Evolutionary conservation across 2,329 filamentous ascomycete species (phyloP), one percentile per base, ranked within the genome.

Genomic region (Botrytis fragariae): DNA sequence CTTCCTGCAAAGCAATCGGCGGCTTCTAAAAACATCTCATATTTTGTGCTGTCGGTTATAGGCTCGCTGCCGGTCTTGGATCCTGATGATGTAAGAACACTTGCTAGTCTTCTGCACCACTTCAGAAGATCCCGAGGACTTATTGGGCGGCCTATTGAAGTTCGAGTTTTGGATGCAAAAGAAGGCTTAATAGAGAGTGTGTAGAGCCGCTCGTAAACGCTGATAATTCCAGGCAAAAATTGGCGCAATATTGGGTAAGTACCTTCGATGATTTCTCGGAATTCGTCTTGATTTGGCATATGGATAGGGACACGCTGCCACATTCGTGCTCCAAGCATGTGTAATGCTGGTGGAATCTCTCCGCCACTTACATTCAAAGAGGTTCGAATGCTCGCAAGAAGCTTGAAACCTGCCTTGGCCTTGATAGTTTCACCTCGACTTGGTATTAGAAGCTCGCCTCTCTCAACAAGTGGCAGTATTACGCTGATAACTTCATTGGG

Each of bases 401-500:
- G 91, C 72, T 93, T 91, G 81, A 99, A 99, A 1, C 92, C 93
- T 78, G 90, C 90, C 1, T 93, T 90, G 71, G 96, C 96, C 79
- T 90, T 89, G 68, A 99, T 91, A 8, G 87, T 92, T 83, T 98
- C 94, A 72, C 94, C 95, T 74, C 95, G 91, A 78, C 92, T 97
- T 0, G 96, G 93, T 44, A 99, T 94, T 6, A 97, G 86, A 22
- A 99, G 87, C 81, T 98, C 94, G n/a, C 93, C 91, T 74, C 93
- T 90, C 83, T 99, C 96, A 74, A 99, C 95, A 14, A 99, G 87
- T 16, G 97, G 96, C 39, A 99, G 86, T 42, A 99, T 88, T 22
- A 95, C 94, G 81, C 95, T 97, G 82, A 99, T 90, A 65, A 99
- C 93, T 82, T 99, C 96, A 77, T 93, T 95, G 7, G 97, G 96